Percentiles rank a stretch among this genome's conserved stretches.
Evolutionary conservation across 2,329 filamentous ascomycete genomes (phyloP).

Genomic region (Trichoderma citrinoviride): DNA sequence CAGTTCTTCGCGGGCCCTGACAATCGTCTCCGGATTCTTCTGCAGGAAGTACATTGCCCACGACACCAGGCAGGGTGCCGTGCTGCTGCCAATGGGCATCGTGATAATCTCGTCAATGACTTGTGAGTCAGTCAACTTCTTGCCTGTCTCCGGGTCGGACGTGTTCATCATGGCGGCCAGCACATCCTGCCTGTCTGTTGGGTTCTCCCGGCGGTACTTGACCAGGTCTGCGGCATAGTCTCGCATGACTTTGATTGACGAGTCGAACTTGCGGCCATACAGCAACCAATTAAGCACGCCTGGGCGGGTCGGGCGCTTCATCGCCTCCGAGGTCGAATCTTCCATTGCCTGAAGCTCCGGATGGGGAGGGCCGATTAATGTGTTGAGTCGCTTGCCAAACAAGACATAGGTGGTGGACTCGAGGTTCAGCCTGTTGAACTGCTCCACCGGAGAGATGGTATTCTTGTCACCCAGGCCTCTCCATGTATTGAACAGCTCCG

Average conservation of each 20-base stretch:
- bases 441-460: conserved; percentile 45
- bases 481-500: conserved; percentile 53
- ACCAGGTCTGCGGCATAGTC: conserved; percentile 57
- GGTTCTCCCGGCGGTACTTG: conserved; percentile 51
- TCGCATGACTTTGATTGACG: conserved; percentile 53
- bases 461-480: conserved; percentile 37
- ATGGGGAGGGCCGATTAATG: conserved; percentile 45
- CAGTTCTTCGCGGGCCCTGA: conserved; percentile 52
- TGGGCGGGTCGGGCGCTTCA: conserved; percentile 53
- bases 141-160: conserved; percentile 60
- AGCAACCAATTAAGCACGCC: conserved; percentile 52
- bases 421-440: conserved; percentile 54
- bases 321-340: conserved; percentile 52
- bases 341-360: conserved; percentile 54
- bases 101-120: conserved; percentile 67
- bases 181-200: conserved; percentile 57
- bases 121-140: conserved; percentile 55
- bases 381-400: conserved; percentile 50
- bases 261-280: conserved; percentile 52
- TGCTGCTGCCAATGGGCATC: conserved; percentile 60
- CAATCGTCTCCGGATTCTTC: conserved; percentile 49
- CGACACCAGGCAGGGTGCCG: conserved; percentile 46
- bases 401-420: conserved; percentile 50
- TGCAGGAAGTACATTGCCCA: conserved; percentile 50
- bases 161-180: conserved; percentile 58